phyloP scores from a whole-genome alignment of 192 early-diverging fungal species.

The Piromyces sp. region DNA sequence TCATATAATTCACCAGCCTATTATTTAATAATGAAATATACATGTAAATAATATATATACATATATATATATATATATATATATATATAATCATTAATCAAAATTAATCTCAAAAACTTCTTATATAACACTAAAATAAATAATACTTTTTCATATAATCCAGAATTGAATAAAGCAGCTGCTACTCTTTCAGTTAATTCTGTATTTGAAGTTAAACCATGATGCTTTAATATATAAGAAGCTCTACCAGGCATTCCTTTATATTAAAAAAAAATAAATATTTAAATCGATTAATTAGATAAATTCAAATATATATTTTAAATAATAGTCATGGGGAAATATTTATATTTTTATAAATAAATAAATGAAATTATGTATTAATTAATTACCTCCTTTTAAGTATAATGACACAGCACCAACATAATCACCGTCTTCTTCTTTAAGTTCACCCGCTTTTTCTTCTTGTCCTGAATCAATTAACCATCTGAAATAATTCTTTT shows the following conservation, averaged over 20 bases:
- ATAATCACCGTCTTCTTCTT: slow-evolving; percentile 38
- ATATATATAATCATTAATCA: too few relatives aligned
- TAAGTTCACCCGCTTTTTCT: slow-evolving; percentile 35
- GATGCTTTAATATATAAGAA: slow-evolving; percentile 19
- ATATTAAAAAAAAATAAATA: too few relatives aligned
- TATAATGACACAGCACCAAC: slow-evolving; percentile 34
- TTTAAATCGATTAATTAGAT: too few relatives aligned
- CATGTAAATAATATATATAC: background rate
- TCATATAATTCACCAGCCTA: slow-evolving; percentile 41
- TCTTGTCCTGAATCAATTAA: slow-evolving; percentile 44
- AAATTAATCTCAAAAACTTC: too few relatives aligned
- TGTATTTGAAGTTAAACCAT: slow-evolving; percentile 11
- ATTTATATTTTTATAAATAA: background rate
- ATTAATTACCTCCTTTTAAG: slow-evolving; percentile 22
- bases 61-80: too few relatives aligned
- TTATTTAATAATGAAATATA: background rate
- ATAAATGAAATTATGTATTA: too few relatives aligned
- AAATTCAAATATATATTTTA: too few relatives aligned
- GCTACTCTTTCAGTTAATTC: slow-evolving; percentile 42
- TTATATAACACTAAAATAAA: too few relatives aligned
- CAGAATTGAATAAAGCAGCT: slow-evolving; percentile 23
- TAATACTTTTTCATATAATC: slow-evolving; percentile 33
- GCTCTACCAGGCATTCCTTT: slow-evolving; percentile 35
- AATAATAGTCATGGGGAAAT: too few relatives aligned
- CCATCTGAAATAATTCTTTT: slow-evolving; percentile 45